These are phyloP conservation scores for Umbelopsis vinacea DNA, from an alignment of 192 early-diverging fungal genomes.

Conservation along the genomic window DNA sequence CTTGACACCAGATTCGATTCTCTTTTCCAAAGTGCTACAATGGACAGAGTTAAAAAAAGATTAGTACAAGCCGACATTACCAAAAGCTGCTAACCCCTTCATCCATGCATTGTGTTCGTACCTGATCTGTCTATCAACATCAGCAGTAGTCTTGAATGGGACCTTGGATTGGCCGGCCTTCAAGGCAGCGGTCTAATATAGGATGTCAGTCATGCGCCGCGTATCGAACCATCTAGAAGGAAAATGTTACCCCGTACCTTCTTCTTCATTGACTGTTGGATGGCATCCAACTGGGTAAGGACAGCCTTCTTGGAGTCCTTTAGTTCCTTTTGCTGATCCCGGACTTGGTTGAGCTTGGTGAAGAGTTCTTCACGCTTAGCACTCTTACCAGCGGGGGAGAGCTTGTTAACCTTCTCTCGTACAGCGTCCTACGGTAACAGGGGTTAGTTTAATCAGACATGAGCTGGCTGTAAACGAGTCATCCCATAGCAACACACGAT, in stretches of 20 bases:
- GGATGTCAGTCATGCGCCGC: too few relatives aligned
- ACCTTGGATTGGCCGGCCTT: conserved; percentile 78
- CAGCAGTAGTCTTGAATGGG: conserved; percentile 78
- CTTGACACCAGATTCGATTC: conserved; percentile 80
- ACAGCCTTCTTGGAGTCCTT: conserved; percentile 71
- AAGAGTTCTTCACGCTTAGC: conserved; percentile 63
- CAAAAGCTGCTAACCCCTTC: too few relatives aligned
- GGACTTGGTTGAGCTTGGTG: conserved; percentile 65
- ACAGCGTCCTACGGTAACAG: conserved; percentile 52
- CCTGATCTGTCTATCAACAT: conserved; percentile 79
- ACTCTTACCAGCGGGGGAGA: conserved; percentile 58
- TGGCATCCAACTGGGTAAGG: conserved; percentile 71
- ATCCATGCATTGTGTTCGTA: conserved; percentile 38
- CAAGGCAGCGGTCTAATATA: conserved; percentile 64
- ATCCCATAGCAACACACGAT: too few relatives aligned
- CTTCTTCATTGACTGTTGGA: conserved; percentile 79
- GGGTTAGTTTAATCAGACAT: not conserved
- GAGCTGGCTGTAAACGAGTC: too few relatives aligned
- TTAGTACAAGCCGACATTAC: too few relatives aligned
- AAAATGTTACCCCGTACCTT: conserved; percentile 57
- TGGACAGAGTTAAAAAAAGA: not conserved
- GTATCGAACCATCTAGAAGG: not conserved
- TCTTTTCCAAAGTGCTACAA: conserved; percentile 69
- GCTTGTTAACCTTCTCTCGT: conserved; percentile 58
- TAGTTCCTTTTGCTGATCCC: conserved; percentile 71